Conservation (phyloP, 768 basidiomycete genomes). For the Pleurotus pulmonarius region DNA sequence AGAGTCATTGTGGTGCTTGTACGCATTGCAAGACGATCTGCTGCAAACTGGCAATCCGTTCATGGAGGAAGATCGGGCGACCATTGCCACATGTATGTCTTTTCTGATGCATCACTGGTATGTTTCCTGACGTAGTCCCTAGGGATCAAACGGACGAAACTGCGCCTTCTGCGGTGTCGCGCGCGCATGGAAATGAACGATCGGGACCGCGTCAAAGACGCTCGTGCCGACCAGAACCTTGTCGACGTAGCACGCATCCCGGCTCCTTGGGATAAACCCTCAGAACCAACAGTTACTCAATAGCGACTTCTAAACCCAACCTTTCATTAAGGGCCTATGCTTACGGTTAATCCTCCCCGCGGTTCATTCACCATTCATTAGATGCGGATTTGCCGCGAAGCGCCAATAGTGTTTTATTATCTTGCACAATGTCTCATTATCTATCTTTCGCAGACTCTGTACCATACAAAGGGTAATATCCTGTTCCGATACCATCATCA, state of each 20-base stretch:
- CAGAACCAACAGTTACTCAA: constrained; percentile 12
- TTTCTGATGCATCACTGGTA: neutral
- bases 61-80: constrained; percentile 77
- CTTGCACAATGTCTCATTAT: neutral
- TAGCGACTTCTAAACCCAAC: neutral
- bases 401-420: neutral
- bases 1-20: constrained; percentile 90
- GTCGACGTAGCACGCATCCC: constrained; percentile 69
- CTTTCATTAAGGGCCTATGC: neutral
- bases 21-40: constrained; percentile 87
- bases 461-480: constrained; percentile 4
- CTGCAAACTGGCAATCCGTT: constrained; percentile 79
- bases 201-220: constrained; percentile 69
- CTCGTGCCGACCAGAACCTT: constrained; percentile 75
- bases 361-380: no score
- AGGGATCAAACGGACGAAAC: constrained; percentile 87
- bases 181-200: constrained; percentile 76
- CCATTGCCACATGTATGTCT: constrained; percentile 69
- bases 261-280: constrained; percentile 65
- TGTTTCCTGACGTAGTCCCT: constrained; percentile 3
- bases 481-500: neutral
- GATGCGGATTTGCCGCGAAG: no score
- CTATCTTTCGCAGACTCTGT: constrained; percentile 1
- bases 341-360: constrained; percentile 6
- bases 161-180: constrained; percentile 75